phyloP scores from a whole-genome alignment of 345 rosid species.

The Corchorus olitorius region DNA sequence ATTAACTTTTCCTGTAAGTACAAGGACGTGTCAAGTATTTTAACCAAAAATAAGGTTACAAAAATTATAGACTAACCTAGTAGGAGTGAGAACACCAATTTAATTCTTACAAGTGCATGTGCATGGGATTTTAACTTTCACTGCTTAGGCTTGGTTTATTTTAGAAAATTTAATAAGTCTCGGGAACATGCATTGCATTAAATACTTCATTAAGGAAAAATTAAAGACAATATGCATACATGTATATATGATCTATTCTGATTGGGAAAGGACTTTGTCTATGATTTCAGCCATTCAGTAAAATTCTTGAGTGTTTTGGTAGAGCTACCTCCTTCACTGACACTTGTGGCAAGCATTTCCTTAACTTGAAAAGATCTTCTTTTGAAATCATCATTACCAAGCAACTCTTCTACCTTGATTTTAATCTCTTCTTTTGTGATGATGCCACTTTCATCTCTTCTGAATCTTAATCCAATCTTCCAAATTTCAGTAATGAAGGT shows the following conservation, averaged over 20 bases:
- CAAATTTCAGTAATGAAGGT: slow-evolving; percentile 32
- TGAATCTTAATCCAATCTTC: slow-evolving; percentile 29
- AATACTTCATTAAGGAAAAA: neutral
- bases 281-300: slow-evolving; percentile 14
- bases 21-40: no score
- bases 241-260: neutral
- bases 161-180: neutral
- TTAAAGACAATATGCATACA: no score
- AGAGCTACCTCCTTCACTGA: slow-evolving; percentile 21
- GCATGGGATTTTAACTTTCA: no score
- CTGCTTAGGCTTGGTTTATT: neutral
- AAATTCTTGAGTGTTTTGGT: neutral
- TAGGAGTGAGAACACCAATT: no score
- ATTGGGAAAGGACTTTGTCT: neutral
- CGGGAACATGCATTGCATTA: no score
- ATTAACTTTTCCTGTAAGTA: no score
- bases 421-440: slow-evolving; percentile 24
- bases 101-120: no score
- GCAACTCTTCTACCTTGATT: slow-evolving; percentile 20
- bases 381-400: slow-evolving; percentile 18
- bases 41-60: no score
- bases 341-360: slow-evolving; percentile 2
- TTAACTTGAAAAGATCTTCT: slow-evolving; percentile 17
- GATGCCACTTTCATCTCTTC: slow-evolving; percentile 23
- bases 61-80: no score